phyloP scores from a whole-genome alignment of 2,329 filamentous ascomycete genomes.

The Xylaria sp. region DNA sequence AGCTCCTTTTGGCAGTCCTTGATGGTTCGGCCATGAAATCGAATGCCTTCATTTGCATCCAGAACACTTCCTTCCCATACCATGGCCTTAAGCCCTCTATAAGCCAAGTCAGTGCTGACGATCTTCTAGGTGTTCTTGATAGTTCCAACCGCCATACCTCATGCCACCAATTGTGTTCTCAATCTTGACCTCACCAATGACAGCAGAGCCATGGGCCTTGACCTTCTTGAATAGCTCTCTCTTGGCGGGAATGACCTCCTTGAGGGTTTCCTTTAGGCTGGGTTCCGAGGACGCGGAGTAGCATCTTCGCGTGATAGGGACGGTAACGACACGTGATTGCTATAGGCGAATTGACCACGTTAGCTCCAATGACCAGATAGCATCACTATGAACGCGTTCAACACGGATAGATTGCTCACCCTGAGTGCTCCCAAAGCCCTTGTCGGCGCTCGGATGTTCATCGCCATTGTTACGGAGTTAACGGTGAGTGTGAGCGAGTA shows the following conservation, averaged over 20 bases:
- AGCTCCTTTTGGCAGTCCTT: conserved; percentile 94
- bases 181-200: conserved; percentile 87
- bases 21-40: conserved; percentile 96
- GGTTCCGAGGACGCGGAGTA: conserved; percentile 76
- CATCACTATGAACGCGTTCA: background rate
- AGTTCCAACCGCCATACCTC: conserved; percentile 44
- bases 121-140: background rate
- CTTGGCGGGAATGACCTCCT: conserved; percentile 81
- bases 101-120: conserved; percentile 2
- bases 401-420: conserved; percentile 40
- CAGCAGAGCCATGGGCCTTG: conserved; percentile 76
- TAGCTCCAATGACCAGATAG: background rate
- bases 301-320: conserved; percentile 39
- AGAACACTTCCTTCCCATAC: conserved; percentile 98
- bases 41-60: conserved; percentile 93
- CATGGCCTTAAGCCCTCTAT: conserved; percentile 83
- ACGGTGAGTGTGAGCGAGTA: background rate
- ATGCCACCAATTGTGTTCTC: conserved; percentile 94
- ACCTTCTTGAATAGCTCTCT: conserved; percentile 90
- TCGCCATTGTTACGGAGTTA: conserved; percentile 48
- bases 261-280: conserved; percentile 82
- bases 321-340: conserved; percentile 30
- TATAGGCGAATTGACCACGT: conserved; percentile 1
- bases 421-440: conserved; percentile 59
- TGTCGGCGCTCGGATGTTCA: conserved; percentile 57